Conservation (phyloP, 2,329 filamentous ascomycete genomes). For the Trichophyton mentagrophytes region DNA sequence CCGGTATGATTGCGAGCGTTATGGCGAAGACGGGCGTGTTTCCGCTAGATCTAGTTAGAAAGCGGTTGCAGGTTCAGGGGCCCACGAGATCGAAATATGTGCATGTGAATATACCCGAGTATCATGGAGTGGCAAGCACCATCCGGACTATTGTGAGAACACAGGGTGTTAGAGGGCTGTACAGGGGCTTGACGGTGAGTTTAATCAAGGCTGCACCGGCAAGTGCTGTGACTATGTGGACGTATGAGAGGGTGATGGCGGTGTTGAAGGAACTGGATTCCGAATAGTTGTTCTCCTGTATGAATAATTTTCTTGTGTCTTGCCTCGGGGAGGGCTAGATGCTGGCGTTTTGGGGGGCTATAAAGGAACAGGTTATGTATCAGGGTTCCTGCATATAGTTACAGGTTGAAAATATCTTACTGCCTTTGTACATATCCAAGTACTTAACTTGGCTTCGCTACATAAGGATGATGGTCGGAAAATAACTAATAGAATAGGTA, state of each 20-base stretch:
- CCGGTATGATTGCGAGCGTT: slow-evolving; percentile 67
- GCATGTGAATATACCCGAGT: slow-evolving; percentile 78
- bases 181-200: slow-evolving; percentile 77
- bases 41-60: slow-evolving; percentile 81
- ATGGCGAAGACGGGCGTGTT: slow-evolving; percentile 82
- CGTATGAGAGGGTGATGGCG: slow-evolving; percentile 65
- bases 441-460: not conserved
- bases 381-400: not conserved
- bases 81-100: slow-evolving; percentile 69
- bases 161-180: slow-evolving; percentile 70
- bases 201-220: slow-evolving; percentile 88
- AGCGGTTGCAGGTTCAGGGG: slow-evolving; percentile 88
- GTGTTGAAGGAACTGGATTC: slow-evolving; percentile 35
- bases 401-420: not conserved
- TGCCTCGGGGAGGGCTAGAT: not conserved
- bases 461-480: not conserved
- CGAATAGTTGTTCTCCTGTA: not conserved
- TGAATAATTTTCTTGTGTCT: not conserved
- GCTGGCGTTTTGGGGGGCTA: not conserved
- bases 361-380: not conserved
- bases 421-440: not conserved
- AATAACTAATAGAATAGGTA: not conserved
- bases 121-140: slow-evolving; percentile 54
- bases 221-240: slow-evolving; percentile 88
- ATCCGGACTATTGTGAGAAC: slow-evolving; percentile 53